A percentile compares a stretch with the other conserved stretches of the same genome.
phyloP scores from a whole-genome alignment of 192 early-diverging fungal genomes.

The Umbelopsis isabellina region DNA sequence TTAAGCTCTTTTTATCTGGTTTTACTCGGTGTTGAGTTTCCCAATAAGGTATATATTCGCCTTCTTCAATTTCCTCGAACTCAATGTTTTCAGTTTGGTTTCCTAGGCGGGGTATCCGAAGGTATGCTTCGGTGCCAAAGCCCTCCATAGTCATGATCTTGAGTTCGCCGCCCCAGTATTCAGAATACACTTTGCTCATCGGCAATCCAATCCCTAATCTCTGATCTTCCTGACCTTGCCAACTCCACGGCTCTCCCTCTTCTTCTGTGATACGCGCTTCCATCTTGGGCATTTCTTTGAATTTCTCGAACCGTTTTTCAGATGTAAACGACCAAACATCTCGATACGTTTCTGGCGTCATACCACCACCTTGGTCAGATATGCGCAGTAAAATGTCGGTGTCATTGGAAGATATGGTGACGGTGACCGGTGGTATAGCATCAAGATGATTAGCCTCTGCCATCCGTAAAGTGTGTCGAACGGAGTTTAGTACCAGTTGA shows the following conservation, averaged over 20 bases:
- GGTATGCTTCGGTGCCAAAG: constrained; percentile 91
- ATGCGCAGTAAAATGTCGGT: constrained; percentile 87
- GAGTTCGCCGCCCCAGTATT: constrained; percentile 94
- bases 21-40: background rate
- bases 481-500: constrained; percentile 88
- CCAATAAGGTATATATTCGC: constrained; percentile 3
- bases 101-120: constrained; percentile 75
- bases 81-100: constrained; percentile 63
- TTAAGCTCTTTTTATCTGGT: background rate
- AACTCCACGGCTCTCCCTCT: constrained; percentile 28
- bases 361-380: constrained; percentile 93
- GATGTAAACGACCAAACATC: constrained; percentile 46
- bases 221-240: constrained; percentile 20
- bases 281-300: constrained; percentile 76
- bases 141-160: constrained; percentile 82
- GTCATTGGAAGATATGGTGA: constrained; percentile 80
- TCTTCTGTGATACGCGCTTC: constrained; percentile 66
- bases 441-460: background rate
- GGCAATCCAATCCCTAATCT: constrained; percentile 89
- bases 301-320: constrained; percentile 62
- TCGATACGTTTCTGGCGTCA: constrained; percentile 41
- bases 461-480: constrained; percentile 69
- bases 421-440: constrained; percentile 76
- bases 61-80: constrained; percentile 22
- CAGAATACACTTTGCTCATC: constrained; percentile 88